phyloP scores from a whole-genome alignment of 108 stramenopile species.

The Aureococcus anophagefferens region DNA sequence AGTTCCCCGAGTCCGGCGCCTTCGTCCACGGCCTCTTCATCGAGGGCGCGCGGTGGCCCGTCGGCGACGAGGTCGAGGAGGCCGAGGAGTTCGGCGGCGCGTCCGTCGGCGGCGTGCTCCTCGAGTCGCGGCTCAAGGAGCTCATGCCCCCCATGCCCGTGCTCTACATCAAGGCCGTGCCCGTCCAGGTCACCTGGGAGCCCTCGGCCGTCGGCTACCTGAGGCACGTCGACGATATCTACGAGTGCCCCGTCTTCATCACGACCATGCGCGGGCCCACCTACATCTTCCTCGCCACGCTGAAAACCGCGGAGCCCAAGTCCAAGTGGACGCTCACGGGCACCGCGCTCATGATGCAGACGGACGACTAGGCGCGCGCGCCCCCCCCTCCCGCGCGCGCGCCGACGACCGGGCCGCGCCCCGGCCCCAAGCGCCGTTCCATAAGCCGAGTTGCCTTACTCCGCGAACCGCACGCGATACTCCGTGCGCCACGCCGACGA shows the following conservation, averaged over 20 bases:
- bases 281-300: slow-evolving; percentile 58
- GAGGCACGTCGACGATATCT: slow-evolving; percentile 43
- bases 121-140: slow-evolving; percentile 59
- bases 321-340: slow-evolving; percentile 57
- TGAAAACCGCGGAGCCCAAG: slow-evolving; percentile 41
- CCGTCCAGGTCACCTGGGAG: slow-evolving; percentile 55
- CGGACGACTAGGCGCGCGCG: slow-evolving; percentile 45
- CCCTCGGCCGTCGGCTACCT: slow-evolving; percentile 64
- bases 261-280: slow-evolving; percentile 61
- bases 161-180: slow-evolving; percentile 59
- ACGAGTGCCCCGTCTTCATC: slow-evolving; percentile 60
- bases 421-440: too few relatives aligned
- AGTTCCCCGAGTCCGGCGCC: slow-evolving; percentile 46
- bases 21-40: slow-evolving; percentile 63
- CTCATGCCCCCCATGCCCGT: slow-evolving; percentile 53
- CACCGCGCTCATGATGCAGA: slow-evolving; percentile 55
- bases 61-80: slow-evolving; percentile 40
- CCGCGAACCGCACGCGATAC: too few relatives aligned
- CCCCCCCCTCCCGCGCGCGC: too few relatives aligned
- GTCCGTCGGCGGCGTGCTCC: slow-evolving; percentile 32
- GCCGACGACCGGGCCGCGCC: too few relatives aligned
- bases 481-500: too few relatives aligned
- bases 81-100: slow-evolving; percentile 21
- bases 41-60: slow-evolving; percentile 60
- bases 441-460: too few relatives aligned